phyloP scores from a whole-genome alignment of 495 filamentous ascomycete species.

The Bryoglossum gracile region DNA sequence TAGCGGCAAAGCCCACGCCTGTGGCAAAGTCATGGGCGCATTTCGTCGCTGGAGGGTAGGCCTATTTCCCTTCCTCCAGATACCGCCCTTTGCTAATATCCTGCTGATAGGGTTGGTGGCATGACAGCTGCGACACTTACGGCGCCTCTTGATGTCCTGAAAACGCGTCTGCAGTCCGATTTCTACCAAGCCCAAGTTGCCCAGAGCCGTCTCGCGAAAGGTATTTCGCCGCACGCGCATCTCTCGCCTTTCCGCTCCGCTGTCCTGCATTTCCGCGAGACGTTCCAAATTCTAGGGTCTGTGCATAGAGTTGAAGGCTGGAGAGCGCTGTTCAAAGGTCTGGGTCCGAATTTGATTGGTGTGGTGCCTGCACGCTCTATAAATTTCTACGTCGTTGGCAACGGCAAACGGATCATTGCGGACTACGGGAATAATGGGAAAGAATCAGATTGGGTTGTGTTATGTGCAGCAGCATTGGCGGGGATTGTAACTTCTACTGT shows the following conservation, averaged over 20 bases:
- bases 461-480: constrained; percentile 62
- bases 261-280: constrained; percentile 63
- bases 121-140: constrained; percentile 84
- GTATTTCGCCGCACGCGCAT: constrained; percentile 29
- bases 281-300: constrained; percentile 68
- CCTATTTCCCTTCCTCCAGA: constrained; percentile 14
- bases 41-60: constrained; percentile 80
- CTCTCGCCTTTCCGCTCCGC: constrained; percentile 41
- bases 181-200: constrained; percentile 71
- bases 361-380: constrained; percentile 81
- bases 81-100: constrained; percentile 7
- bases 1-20: constrained; percentile 30
- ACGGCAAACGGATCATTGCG: constrained; percentile 70
- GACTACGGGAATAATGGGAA: constrained; percentile 55
- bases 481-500: constrained; percentile 77
- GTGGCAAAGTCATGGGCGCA: constrained; percentile 80
- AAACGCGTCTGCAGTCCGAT: constrained; percentile 83
- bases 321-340: constrained; percentile 80
- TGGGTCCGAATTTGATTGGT: constrained; percentile 80
- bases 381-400: constrained; percentile 86
- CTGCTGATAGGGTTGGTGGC: constrained; percentile 58
- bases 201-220: constrained; percentile 33
- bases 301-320: constrained; percentile 74
- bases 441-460: constrained; percentile 65
- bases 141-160: constrained; percentile 82